Conservation (phyloP, 768 basidiomycete species). For the Lanmaoa pseudosensibilis region DNA sequence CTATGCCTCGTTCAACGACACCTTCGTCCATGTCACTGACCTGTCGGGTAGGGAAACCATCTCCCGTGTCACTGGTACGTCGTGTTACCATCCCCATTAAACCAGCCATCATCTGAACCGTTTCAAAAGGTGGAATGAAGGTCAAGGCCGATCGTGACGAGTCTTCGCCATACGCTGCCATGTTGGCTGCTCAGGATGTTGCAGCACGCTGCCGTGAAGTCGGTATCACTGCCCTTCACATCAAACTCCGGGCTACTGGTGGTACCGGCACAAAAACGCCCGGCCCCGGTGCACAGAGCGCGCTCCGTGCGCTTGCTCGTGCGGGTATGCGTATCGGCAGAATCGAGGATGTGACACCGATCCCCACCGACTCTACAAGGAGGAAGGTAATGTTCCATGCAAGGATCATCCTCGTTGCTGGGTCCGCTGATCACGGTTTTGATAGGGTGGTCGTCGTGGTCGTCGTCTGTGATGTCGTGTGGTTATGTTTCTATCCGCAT, state of each 20-base stretch:
- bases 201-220: slow-evolving; percentile 97
- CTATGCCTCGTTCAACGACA: slow-evolving; percentile 99
- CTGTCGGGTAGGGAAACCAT: slow-evolving; percentile 98
- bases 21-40: slow-evolving; percentile 99
- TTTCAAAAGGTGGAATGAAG: slow-evolving; percentile 88
- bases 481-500: slow-evolving; percentile 12
- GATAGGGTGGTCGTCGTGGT: slow-evolving; percentile 97
- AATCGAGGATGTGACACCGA: slow-evolving; percentile 97
- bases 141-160: slow-evolving; percentile 99
- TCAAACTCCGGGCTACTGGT: slow-evolving; percentile 98
- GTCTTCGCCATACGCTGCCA: slow-evolving; percentile 95
- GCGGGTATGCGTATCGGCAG: slow-evolving; percentile 97
- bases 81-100: background rate
- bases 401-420: background rate
- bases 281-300: slow-evolving; percentile 97
- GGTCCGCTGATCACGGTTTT: slow-evolving; percentile 2
- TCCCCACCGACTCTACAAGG: slow-evolving; percentile 95
- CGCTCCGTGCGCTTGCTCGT: slow-evolving; percentile 96
- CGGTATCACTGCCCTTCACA: slow-evolving; percentile 96
- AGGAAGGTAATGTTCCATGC: slow-evolving; percentile 69
- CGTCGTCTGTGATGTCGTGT: slow-evolving; percentile 70
- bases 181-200: slow-evolving; percentile 98
- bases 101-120: background rate
- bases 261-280: slow-evolving; percentile 99
- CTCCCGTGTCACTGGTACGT: slow-evolving; percentile 92